phyloP scores from a whole-genome alignment of 2,329 filamentous ascomycete genomes.

The Pseudocercospora cruenta region DNA sequence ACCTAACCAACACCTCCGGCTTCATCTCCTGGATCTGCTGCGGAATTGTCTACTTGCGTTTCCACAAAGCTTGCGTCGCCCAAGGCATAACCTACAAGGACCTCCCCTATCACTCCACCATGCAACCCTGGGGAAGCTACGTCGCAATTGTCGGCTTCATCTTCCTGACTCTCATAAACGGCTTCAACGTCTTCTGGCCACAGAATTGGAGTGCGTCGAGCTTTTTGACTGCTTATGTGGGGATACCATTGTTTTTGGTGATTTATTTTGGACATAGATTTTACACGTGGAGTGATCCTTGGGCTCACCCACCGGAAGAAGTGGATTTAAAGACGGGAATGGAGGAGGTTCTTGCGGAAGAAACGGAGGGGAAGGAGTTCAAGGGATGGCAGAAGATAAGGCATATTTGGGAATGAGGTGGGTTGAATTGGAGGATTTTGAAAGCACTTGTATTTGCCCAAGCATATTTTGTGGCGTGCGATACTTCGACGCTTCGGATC shows the following conservation, averaged over 20 bases:
- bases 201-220: conserved; percentile 63
- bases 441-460: background rate
- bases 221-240: conserved; percentile 68
- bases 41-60: conserved; percentile 61
- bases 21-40: conserved; percentile 60
- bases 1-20: conserved; percentile 64
- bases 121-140: conserved; percentile 69
- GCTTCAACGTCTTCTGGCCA: conserved; percentile 74
- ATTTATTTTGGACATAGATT: conserved; percentile 60
- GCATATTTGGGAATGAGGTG: conserved; percentile 25
- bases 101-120: conserved; percentile 56
- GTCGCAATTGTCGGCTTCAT: conserved; percentile 60
- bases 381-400: conserved; percentile 43
- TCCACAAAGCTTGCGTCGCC: conserved; percentile 60
- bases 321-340: conserved; percentile 57
- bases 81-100: conserved; percentile 54
- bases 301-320: conserved; percentile 53
- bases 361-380: conserved; percentile 36
- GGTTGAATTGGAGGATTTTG: background rate
- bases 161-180: conserved; percentile 72
- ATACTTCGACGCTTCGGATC: background rate
- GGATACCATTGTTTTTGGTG: conserved; percentile 61
- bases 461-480: background rate
- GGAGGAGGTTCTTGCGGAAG: conserved; percentile 38
- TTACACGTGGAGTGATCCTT: conserved; percentile 52